Evolutionary conservation across 1,284 basidiomycete genomes (phyloP), one percentile per base, ranked within the genome.

Genomic region (Irpex rosettiformis): DNA sequence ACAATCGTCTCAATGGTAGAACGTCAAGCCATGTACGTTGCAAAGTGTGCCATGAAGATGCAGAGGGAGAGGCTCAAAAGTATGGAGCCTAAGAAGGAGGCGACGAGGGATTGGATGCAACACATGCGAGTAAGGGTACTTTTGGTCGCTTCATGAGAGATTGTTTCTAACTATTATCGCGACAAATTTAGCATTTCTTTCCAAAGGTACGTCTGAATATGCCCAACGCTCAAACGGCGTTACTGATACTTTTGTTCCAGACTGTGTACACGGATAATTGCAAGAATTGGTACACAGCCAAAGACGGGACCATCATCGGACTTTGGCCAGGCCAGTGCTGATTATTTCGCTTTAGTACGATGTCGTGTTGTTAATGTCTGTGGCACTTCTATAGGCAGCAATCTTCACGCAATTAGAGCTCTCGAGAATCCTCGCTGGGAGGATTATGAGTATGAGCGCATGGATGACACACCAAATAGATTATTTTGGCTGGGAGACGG

Each of bases 251-350:
- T 6, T 54, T 60, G 18, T 21, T 28, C 3, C 37, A 85, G 81
- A 84, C 82, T 2, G 83, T 86, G 1, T 87, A 79, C 66, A 77
- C 77, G 30, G 78, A 79, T 56, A 80, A 81, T 58, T 87, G 85
- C 65, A 74, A 78, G 4, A 84, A 82, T 2, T 89, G 86, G 86
- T 88, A 88, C 66, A 88, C 87, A 66, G 74, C 72, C 48, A 83
- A 83, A 3, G 82, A 85, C 59, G 84, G 85, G 2, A 75, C 81
- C 1, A 73, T 86, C 1, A 75, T 77, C 13, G 84, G 75, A 0
- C 70, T 88, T 3, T 88, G 83, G 83, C 85, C 85, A 29, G 83
- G 83, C 79, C 61, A 27, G 69, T n/a, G n/a, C 18, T 24, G 13
- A 22, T 52, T 16, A 51, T 22, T 11, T 16, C 13, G 8, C 43